Percentiles rank a stretch among this genome's conserved stretches.
Conservation (phyloP, 345 rosid genomes). For the Hevea brasiliensis region DNA sequence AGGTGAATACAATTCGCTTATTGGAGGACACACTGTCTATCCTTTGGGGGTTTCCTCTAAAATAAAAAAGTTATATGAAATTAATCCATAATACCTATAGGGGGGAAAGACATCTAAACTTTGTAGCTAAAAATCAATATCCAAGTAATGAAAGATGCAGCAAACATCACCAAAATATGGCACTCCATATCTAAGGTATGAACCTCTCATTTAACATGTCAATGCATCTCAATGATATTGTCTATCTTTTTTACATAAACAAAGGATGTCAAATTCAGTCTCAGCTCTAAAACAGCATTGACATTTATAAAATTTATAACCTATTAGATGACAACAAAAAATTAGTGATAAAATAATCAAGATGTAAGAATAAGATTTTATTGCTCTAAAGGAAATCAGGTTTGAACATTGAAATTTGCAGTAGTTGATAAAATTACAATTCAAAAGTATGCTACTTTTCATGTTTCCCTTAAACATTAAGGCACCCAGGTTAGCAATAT, state of each 20-base stretch:
- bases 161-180: neutral
- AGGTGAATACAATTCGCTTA: constrained; percentile 79
- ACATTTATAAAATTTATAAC: neutral
- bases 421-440: neutral
- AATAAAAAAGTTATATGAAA: constrained; percentile 25
- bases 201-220: neutral
- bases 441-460: neutral
- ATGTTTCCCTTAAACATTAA: neutral
- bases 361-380: neutral
- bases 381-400: neutral
- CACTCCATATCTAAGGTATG: no score
- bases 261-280: neutral
- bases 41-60: constrained; percentile 94
- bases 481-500: neutral
- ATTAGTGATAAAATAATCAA: neutral
- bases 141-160: neutral
- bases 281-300: neutral
- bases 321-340: neutral
- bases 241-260: neutral
- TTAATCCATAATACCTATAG: neutral
- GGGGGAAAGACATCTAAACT: constrained; percentile 3
- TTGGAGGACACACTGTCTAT: constrained; percentile 69
- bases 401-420: neutral
- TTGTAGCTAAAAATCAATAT: neutral
- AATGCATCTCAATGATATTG: neutral